Percentiles rank a stretch among this genome's conserved stretches.
These are phyloP conservation scores for Lathyrus aphaca DNA, from an alignment of 306 rosid genomes.

Conservation along the genomic window DNA sequence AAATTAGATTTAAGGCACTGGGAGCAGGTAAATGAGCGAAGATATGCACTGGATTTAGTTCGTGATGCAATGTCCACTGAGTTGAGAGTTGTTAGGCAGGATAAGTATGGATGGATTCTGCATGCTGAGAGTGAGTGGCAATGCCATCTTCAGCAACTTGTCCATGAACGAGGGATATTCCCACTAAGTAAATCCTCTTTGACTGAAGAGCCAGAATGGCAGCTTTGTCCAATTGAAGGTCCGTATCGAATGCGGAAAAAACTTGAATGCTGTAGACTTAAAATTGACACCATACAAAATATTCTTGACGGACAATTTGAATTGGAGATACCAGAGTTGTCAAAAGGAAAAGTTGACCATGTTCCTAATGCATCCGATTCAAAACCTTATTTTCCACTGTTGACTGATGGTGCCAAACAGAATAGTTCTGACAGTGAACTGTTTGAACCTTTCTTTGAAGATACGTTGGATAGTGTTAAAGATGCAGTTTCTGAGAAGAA, in stretches of 20 bases:
- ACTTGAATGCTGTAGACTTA: conserved; percentile 82
- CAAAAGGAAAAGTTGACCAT: conserved; percentile 54
- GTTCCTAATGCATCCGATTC: conserved; percentile 60
- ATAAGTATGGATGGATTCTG: conserved; percentile 99
- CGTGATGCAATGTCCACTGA: conserved; percentile 96
- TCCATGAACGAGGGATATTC: conserved; percentile 94
- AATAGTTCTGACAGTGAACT: conserved; percentile 61
- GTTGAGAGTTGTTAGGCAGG: conserved; percentile 97
- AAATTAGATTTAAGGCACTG: conserved; percentile 84
- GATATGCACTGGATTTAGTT: conserved; percentile 92
- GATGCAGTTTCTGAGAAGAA: conserved; percentile 62
- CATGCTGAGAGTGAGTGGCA: conserved; percentile 99
- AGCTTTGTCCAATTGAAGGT: conserved; percentile 99
- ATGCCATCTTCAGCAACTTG: conserved; percentile 92
- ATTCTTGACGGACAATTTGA: conserved; percentile 82
- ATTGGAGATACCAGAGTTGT: conserved; percentile 56
- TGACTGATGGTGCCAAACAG: conserved; percentile 59
- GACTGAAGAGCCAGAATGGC: conserved; percentile 79
- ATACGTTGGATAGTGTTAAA: conserved; percentile 57
- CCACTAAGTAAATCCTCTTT: conserved; percentile 64
- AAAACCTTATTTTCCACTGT: conserved; percentile 62
- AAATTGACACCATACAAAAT: conserved; percentile 78
- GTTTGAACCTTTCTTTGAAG: conserved; percentile 58
- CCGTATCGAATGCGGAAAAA: conserved; percentile 99
- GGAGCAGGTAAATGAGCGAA: conserved; percentile 93